Base-by-base conservation (phyloP, 2,329 filamentous ascomycete species). In the Rasamsonia emersonii region DNA sequence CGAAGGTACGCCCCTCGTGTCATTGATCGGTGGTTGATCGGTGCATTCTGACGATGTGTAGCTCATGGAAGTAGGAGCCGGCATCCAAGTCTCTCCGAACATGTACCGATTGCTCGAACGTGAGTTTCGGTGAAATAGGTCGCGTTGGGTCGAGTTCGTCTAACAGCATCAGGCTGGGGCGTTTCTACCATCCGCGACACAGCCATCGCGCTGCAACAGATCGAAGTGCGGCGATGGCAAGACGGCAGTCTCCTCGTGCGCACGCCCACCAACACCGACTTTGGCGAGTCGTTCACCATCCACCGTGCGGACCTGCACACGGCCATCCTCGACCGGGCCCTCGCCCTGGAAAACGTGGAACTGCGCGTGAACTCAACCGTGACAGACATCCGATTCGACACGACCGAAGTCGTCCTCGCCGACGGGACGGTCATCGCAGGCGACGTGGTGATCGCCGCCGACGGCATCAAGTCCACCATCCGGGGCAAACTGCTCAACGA, bases 71-170 rank as follows among this genome's bases (percentile, higher is more conserved):
- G 82, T 89, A 5, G 84, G 84, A 26, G 84, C 84, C 1, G 84
- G 84, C 3, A 88, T 91, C 38, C 84, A 91, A 54, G 70, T 88
- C 29, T 82, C 84, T 0, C 83, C 83, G 0, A 91, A 91, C 43
- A 82, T 88, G 70, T 72, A 79, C 3, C 71, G 79, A 4, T 77
- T 89, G 5, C 71, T 91, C 7, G 78, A 85, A 49, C 67, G 72
- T 59, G 37, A 47, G 52, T 47, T 18, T 23, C 23, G 2, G 2
- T 15, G 25, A 8, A 14, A 3, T 4, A n/a, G n/a, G n/a, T n/a
- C n/a, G n/a, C n/a, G n/a, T n/a, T n/a, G n/a, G n/a, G n/a, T n/a
- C n/a, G n/a, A n/a, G n/a, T n/a, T n/a, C n/a, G n/a, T n/a, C n/a
- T n/a, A n/a, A n/a, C n/a, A n/a, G n/a, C 14, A 28, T 5, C 34